These are phyloP conservation scores for Cutaneotrichosporon dermatis DNA, from an alignment of 1,284 basidiomycete species.

Conservation along the genomic window DNA sequence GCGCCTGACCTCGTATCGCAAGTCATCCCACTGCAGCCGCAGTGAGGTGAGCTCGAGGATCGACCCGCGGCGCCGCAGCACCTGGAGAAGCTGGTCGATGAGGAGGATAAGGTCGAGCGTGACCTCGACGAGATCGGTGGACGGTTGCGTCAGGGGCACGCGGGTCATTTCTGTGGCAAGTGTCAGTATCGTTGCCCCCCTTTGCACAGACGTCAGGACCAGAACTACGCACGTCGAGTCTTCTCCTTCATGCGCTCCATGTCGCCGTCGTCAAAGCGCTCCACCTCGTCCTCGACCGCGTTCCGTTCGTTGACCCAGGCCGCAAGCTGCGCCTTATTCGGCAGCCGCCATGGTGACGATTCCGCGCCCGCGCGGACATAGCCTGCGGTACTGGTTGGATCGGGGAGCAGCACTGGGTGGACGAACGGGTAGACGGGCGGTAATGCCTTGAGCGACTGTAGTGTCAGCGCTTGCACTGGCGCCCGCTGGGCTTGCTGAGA, in stretches of 20 bases:
- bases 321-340: slow-evolving; percentile 63
- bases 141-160: slow-evolving; percentile 79
- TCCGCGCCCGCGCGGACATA: slow-evolving; percentile 19
- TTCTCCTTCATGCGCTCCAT: slow-evolving; percentile 80
- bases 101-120: slow-evolving; percentile 84
- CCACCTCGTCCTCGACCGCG: slow-evolving; percentile 80
- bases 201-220: background rate
- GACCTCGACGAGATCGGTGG: slow-evolving; percentile 91
- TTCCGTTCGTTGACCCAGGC: slow-evolving; percentile 78
- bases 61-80: slow-evolving; percentile 74
- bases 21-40: slow-evolving; percentile 75
- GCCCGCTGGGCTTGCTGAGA: too few species aligned
- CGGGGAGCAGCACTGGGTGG: slow-evolving; percentile 50
- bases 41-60: slow-evolving; percentile 67
- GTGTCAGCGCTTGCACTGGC: too few species aligned
- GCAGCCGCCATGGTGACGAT: slow-evolving; percentile 49
- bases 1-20: slow-evolving; percentile 63
- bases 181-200: too few species aligned
- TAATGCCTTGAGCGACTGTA: slow-evolving; percentile 69
- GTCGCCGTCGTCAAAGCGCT: slow-evolving; percentile 85
- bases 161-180: slow-evolving; percentile 60
- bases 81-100: slow-evolving; percentile 81
- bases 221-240: slow-evolving; percentile 67
- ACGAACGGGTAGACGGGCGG: slow-evolving; percentile 76
- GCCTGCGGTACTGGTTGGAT: slow-evolving; percentile 11